Percentiles rank a stretch among this genome's conserved stretches.
These are phyloP conservation scores for Trichoderma semiorbis DNA, from an alignment of 2,329 filamentous ascomycete genomes.

Conservation along the genomic window DNA sequence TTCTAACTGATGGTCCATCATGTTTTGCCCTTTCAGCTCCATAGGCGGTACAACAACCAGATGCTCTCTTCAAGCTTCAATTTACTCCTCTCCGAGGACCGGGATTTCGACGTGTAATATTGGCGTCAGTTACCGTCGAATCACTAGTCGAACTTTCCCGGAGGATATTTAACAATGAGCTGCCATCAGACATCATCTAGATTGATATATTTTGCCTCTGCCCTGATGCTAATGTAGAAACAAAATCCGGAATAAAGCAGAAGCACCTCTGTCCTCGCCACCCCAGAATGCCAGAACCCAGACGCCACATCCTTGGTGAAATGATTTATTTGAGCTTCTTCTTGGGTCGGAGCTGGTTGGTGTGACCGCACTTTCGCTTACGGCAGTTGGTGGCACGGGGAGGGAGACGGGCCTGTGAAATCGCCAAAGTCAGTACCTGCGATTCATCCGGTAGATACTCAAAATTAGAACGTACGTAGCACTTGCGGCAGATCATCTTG, in stretches of 20 bases:
- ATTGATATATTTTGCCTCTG: conserved; percentile 37
- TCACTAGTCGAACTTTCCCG: background rate
- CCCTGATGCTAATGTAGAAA: conserved; percentile 41
- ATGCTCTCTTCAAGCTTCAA: background rate
- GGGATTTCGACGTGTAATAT: background rate
- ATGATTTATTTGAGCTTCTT: conserved; percentile 90
- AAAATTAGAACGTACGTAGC: conserved; percentile 70
- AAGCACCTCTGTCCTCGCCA: conserved; percentile 36
- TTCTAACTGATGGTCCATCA: background rate
- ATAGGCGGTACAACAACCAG: background rate
- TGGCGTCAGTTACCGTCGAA: background rate
- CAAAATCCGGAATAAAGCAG: conserved; percentile 37
- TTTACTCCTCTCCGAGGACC: background rate
- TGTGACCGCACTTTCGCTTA: conserved; percentile 99
- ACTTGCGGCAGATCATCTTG: conserved; percentile 99
- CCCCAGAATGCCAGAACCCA: conserved; percentile 41
- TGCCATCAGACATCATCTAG: conserved; percentile 34
- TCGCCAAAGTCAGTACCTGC: background rate
- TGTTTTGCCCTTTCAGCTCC: background rate
- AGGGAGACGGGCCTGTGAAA: conserved; percentile 71
- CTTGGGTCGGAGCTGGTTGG: conserved; percentile 99
- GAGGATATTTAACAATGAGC: background rate
- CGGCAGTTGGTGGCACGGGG: conserved; percentile 99
- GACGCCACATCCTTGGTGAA: conserved; percentile 43
- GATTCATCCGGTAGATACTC: background rate